Evolutionary conservation across 148 eudicot species (phyloP).

Genomic region (Talinum fruticosum): DNA sequence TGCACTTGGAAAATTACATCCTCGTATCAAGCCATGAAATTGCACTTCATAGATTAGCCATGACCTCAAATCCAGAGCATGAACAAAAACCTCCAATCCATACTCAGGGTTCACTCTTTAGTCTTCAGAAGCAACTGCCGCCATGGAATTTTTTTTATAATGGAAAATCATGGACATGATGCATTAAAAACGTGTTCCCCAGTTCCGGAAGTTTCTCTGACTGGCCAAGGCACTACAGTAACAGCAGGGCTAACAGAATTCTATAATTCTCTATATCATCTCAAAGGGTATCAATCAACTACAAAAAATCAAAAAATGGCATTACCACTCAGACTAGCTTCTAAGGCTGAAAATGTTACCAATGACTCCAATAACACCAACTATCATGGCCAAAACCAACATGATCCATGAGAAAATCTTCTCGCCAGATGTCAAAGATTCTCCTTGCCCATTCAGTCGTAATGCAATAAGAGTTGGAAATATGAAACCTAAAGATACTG

Average conservation of each 20-base stretch:
- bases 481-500: slow-evolving; percentile 85
- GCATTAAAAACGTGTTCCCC: slow-evolving; percentile 1
- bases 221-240: background rate
- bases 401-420: slow-evolving; percentile 65
- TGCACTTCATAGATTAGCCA: background rate
- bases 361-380: slow-evolving; percentile 69
- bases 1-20: background rate
- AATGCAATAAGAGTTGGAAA: slow-evolving; percentile 84
- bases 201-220: background rate
- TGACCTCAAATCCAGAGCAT: background rate
- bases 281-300: slow-evolving; percentile 10
- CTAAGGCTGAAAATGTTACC: slow-evolving; percentile 71
- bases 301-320: slow-evolving; percentile 13
- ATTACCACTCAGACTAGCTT: slow-evolving; percentile 36
- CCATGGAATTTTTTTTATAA: slow-evolving; percentile 13
- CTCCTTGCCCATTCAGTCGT: slow-evolving; percentile 58
- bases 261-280: background rate
- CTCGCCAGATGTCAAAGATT: slow-evolving; percentile 43
- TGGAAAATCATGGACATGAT: slow-evolving; percentile 12
- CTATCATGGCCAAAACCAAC: slow-evolving; percentile 69
- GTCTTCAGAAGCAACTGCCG: background rate
- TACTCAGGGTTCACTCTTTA: background rate
- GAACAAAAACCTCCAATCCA: background rate
- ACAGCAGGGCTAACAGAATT: background rate
- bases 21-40: background rate